Percentiles rank a stretch among this genome's conserved stretches.
Evolutionary conservation across 768 basidiomycete genomes (phyloP).

Genomic region (Boletus edulis): DNA sequence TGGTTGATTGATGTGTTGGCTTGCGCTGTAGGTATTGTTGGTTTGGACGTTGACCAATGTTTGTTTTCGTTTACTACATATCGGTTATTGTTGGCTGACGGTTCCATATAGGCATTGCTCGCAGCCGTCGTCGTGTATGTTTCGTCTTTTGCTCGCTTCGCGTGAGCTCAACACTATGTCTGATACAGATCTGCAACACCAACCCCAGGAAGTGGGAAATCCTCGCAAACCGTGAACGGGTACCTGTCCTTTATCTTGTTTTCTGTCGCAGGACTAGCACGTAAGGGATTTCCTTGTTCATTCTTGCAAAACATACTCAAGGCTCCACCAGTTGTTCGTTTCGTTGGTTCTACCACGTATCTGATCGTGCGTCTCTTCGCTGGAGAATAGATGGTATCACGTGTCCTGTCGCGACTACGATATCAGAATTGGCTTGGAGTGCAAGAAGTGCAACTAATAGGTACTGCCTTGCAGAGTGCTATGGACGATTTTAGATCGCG

Average conservation of each 20-base stretch:
- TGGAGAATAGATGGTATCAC: constrained; percentile 68
- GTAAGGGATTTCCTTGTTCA: constrained; percentile 46
- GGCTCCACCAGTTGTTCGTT: constrained; percentile 64
- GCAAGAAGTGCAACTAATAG: too few relatives aligned
- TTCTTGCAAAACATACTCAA: neutral
- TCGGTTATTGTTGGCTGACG: constrained; percentile 7
- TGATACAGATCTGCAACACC: constrained; percentile 35
- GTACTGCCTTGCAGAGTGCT: neutral
- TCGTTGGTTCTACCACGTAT: constrained; percentile 78
- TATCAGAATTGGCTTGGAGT: neutral
- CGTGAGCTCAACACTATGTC: neutral
- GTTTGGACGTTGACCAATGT: constrained; percentile 90
- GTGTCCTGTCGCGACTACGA: neutral
- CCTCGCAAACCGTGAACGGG: constrained; percentile 62
- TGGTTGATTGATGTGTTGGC: constrained; percentile 17
- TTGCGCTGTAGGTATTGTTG: constrained; percentile 58
- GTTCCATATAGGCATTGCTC: constrained; percentile 51
- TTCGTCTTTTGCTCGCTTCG: constrained; percentile 4
- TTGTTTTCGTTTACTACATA: constrained; percentile 26
- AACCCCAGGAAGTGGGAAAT: constrained; percentile 48
- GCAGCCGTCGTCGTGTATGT: constrained; percentile 74
- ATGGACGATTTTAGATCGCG: constrained; percentile 12
- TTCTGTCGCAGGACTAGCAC: constrained; percentile 83
- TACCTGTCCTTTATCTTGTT: constrained; percentile 90
- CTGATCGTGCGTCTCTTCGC: constrained; percentile 86